These are phyloP conservation scores for Plasmodium inui DNA, from an alignment of 169 alveolate genomes.

Conservation along the genomic window DNA sequence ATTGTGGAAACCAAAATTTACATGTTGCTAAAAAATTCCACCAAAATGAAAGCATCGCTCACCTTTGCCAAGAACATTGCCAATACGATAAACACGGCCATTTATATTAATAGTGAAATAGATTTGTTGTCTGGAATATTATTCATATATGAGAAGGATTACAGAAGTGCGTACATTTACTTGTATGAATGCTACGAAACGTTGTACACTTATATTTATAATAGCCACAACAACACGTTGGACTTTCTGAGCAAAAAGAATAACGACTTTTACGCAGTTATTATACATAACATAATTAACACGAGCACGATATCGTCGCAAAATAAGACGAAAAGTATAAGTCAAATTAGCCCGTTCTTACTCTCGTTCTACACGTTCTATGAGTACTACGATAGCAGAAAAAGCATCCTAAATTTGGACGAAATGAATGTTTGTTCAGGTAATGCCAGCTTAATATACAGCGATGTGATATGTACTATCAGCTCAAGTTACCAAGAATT, in stretches of 20 bases:
- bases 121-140: slow-evolving; percentile 93
- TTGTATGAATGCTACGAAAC: slow-evolving; percentile 97
- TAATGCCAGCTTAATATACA: slow-evolving; percentile 49
- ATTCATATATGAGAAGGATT: slow-evolving; percentile 90
- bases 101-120: slow-evolving; percentile 94
- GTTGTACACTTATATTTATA: slow-evolving; percentile 88
- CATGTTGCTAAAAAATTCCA: slow-evolving; percentile 92
- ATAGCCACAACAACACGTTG: slow-evolving; percentile 79
- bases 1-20: slow-evolving; percentile 94
- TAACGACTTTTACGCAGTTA: slow-evolving; percentile 62
- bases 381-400: slow-evolving; percentile 74
- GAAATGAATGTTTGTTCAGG: slow-evolving; percentile 38
- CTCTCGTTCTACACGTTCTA: slow-evolving; percentile 80
- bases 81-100: slow-evolving; percentile 95
- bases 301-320: slow-evolving; percentile 69
- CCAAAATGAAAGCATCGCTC: slow-evolving; percentile 94
- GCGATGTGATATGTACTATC: slow-evolving; percentile 44
- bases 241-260: slow-evolving; percentile 80
- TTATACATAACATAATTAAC: slow-evolving; percentile 50
- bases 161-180: slow-evolving; percentile 95
- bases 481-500: slow-evolving; percentile 41
- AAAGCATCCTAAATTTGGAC: slow-evolving; percentile 32
- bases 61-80: slow-evolving; percentile 96
- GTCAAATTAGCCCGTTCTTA: slow-evolving; percentile 77
- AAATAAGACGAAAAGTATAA: slow-evolving; percentile 53